Evolutionary conservation across 768 basidiomycete genomes (phyloP), one percentile per base, ranked within the genome.

Genomic region (Suillus ampliporus): DNA sequence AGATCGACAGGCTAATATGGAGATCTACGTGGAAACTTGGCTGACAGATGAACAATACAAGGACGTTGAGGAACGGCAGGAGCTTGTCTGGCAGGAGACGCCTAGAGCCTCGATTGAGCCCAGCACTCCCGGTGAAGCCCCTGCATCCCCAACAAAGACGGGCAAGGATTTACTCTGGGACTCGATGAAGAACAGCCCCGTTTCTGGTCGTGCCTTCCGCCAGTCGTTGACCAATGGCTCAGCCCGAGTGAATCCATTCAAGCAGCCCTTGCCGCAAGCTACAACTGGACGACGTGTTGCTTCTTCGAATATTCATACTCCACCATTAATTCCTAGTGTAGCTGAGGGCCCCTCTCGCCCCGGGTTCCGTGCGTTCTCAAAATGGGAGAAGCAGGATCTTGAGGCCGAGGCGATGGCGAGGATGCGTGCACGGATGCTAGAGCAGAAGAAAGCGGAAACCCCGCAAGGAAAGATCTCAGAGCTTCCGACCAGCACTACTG

Each of bases 351-450:
- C 89, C 7, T 87, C 87, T 60, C 68, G 80, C 17, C 72, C 75
- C 31, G 66, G 72, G 48, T 75, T 78, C 3, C 81, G 79, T 66
- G 80, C 81, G 21, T 88, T 86, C 67, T 89, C 90, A 4, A 92
- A 91, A 75, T 92, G 90, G 90, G 92, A 94, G 74, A 93, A 92
- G 64, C 91, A 94, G 73, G 91, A 94, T 67, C 74, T 91, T 35
- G 92, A 94, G 68, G 92, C 92, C 4, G 85, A 85, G 47, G 90
- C 91, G 26, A 89, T 94, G 83, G 84, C 84, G 68, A 88, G 83
- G 70, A 84, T 94, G 68, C 81, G 91, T 54, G 85, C 74, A 71
- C 80, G 76, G 78, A 76, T 77, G 35, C 81, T 82, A 69, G 79
- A 80, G 58, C 76, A 75, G 68, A 80, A 80, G 70, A 80, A 81